These are phyloP conservation scores for Chalciporus sphaerocephalus DNA, from an alignment of 768 basidiomycete species.

Conservation along the genomic window DNA sequence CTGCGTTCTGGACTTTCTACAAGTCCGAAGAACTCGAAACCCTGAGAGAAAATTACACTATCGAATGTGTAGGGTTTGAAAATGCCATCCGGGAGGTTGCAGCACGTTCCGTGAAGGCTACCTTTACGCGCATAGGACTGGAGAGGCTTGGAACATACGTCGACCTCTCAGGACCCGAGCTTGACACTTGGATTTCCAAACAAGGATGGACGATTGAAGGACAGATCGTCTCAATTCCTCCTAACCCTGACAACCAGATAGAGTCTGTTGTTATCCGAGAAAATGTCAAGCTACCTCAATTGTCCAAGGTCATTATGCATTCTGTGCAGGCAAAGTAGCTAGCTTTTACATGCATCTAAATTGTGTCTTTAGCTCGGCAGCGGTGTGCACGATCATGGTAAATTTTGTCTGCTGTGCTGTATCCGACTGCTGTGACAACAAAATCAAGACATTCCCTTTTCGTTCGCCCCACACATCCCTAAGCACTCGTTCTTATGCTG, in stretches of 20 bases:
- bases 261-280: conserved; percentile 83
- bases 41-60: conserved; percentile 82
- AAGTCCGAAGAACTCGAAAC: conserved; percentile 62
- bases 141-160: conserved; percentile 69
- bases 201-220: conserved; percentile 66
- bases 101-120: conserved; percentile 69
- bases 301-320: conserved; percentile 73
- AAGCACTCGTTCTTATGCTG: conserved; percentile 20
- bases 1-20: conserved; percentile 78
- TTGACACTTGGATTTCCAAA: conserved; percentile 56
- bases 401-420: background rate
- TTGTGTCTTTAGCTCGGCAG: conserved; percentile 6
- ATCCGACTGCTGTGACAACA: background rate
- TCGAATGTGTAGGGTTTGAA: conserved; percentile 80
- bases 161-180: conserved; percentile 57
- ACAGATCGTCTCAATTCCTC: conserved; percentile 63
- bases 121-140: conserved; percentile 70
- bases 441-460: background rate
- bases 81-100: conserved; percentile 76
- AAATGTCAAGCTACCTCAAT: conserved; percentile 72
- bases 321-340: conserved; percentile 50
- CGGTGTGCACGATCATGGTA: background rate
- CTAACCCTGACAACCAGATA: conserved; percentile 86
- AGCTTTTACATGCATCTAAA: conserved; percentile 1
- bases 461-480: background rate